phyloP scores from a whole-genome alignment of 2,329 filamentous ascomycete genomes.

The Capronia coronata region DNA sequence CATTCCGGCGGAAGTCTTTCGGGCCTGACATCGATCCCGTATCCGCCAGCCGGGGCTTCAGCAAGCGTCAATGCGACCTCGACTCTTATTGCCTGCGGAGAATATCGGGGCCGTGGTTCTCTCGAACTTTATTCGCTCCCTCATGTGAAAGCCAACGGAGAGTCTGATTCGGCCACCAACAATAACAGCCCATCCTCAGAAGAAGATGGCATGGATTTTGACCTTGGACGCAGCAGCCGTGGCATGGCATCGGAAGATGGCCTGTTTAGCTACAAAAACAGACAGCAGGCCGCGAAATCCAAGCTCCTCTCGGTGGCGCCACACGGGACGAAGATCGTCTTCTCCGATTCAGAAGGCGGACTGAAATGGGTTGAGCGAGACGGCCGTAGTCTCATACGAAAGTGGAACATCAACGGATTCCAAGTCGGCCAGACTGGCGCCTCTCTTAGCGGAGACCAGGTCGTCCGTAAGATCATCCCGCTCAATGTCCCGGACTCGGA shows the following conservation, averaged over 20 bases:
- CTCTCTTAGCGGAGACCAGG: slow-evolving; percentile 16
- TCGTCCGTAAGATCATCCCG: slow-evolving; percentile 25
- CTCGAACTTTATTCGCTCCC: slow-evolving; percentile 70
- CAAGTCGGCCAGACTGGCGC: slow-evolving; percentile 14
- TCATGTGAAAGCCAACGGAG: slow-evolving; percentile 25
- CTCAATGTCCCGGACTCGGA: slow-evolving; percentile 49
- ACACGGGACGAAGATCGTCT: slow-evolving; percentile 75
- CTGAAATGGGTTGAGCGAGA: slow-evolving; percentile 90
- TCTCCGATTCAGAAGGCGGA: slow-evolving; percentile 75
- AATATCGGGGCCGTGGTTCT: slow-evolving; percentile 86
- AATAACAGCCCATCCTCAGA: slow-evolving; percentile 5
- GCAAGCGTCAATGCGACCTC: slow-evolving; percentile 38
- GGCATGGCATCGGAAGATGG: background rate
- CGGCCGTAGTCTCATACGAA: slow-evolving; percentile 49
- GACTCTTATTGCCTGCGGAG: slow-evolving; percentile 74
- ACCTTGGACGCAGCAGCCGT: background rate
- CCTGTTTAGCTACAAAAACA: slow-evolving; percentile 60
- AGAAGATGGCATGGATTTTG: slow-evolving; percentile 3
- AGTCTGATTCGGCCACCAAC: background rate
- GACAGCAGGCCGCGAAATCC: slow-evolving; percentile 72
- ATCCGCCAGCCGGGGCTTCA: slow-evolving; percentile 52
- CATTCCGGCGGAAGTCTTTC: slow-evolving; percentile 75
- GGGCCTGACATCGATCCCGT: slow-evolving; percentile 56
- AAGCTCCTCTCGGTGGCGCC: slow-evolving; percentile 74
- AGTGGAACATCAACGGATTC: slow-evolving; percentile 52